Evolutionary conservation across 306 rosid genomes (phyloP).

Genomic region (Cucurbita argyrosperma): DNA sequence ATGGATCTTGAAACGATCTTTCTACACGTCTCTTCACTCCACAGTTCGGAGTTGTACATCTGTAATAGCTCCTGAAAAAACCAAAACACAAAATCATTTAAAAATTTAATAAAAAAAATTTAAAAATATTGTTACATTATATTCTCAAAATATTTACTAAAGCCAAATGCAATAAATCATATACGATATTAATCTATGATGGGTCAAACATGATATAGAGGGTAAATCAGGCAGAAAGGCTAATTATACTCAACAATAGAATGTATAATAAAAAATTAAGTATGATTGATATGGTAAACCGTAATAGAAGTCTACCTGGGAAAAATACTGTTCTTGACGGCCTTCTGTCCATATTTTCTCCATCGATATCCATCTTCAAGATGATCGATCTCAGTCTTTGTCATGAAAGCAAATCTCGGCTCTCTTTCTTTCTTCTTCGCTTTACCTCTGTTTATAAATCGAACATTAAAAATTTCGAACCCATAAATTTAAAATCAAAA

Average conservation of each 20-base stretch:
- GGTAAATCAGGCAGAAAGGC: rapidly evolving
- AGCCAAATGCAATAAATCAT: too few relatives aligned
- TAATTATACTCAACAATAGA: too few relatives aligned
- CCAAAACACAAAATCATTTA: too few relatives aligned
- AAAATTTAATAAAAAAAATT: too few relatives aligned
- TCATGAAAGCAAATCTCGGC: slow-evolving; percentile 62
- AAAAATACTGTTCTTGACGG: slow-evolving; percentile 60
- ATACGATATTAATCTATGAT: too few relatives aligned
- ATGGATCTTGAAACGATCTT: slow-evolving; percentile 50
- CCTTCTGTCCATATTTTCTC: slow-evolving; percentile 75
- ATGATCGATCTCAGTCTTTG: slow-evolving; percentile 61
- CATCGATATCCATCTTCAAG: slow-evolving; percentile 70
- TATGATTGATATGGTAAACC: background rate
- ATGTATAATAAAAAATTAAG: background rate
- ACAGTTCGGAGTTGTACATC: slow-evolving; percentile 63
- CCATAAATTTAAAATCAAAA: background rate
- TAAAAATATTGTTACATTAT: too few relatives aligned
- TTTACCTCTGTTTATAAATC: slow-evolving; percentile 17
- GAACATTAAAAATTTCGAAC: background rate
- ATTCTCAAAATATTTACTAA: too few relatives aligned
- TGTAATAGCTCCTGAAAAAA: slow-evolving; percentile 44
- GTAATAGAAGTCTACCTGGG: slow-evolving; percentile 27
- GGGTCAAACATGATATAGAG: too few relatives aligned
- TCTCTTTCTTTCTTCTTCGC: slow-evolving; percentile 45
- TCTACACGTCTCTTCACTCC: slow-evolving; percentile 66